Conservation (phyloP, 2,329 filamentous ascomycete genomes). For the Fusarium dlaminii region DNA sequence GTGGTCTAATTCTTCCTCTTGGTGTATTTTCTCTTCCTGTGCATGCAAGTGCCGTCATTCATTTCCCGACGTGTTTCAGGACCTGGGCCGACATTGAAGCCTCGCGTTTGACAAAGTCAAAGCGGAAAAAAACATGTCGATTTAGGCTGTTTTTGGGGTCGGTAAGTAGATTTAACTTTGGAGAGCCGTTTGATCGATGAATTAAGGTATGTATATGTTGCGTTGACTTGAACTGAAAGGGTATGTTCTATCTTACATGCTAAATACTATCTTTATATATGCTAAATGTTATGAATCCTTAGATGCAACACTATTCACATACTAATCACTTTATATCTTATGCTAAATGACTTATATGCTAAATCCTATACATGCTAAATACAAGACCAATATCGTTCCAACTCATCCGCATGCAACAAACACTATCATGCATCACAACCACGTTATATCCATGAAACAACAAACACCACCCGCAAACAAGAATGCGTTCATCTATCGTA, state of each 20-base stretch:
- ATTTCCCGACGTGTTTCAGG: conserved; percentile 24
- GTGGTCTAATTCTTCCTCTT: not conserved
- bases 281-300: not conserved
- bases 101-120: not conserved
- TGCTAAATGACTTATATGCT: not conserved
- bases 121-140: not conserved
- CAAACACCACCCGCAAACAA: not conserved
- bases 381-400: not conserved
- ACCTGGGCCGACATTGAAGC: not conserved
- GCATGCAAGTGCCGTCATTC: not conserved
- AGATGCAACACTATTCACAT: not conserved
- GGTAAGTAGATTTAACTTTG: not conserved
- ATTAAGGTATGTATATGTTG: not conserved
- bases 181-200: not conserved
- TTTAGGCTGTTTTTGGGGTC: not conserved
- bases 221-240: not conserved
- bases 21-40: not conserved
- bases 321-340: not conserved
- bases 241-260: not conserved
- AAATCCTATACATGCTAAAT: not conserved
- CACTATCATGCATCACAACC: not conserved
- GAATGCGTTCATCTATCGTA: not conserved
- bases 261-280: not conserved
- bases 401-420: not conserved
- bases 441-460: conserved; percentile 8